These are phyloP conservation scores for Glycine tomentella DNA, from an alignment of 306 rosid species.

Conservation along the genomic window DNA sequence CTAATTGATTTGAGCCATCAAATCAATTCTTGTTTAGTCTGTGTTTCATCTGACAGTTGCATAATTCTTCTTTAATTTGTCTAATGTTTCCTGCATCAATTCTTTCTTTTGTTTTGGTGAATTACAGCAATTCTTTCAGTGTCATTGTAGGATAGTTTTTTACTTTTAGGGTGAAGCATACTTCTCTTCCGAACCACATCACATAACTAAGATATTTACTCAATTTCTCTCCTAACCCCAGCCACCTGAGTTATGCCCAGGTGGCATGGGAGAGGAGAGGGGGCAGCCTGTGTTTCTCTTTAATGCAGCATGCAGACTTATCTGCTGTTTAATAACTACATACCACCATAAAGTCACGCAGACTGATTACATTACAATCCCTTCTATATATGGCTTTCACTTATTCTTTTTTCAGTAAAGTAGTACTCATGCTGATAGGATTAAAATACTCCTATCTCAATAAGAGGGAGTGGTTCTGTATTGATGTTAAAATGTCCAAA, in stretches of 20 bases:
- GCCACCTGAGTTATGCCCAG: not conserved
- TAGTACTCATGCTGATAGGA: not conserved
- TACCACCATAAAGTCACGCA: conserved; percentile 11
- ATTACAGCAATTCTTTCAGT: conserved; percentile 1
- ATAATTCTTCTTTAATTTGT: conserved; percentile 8
- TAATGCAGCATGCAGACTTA: not conserved
- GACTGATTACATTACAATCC: conserved; percentile 21
- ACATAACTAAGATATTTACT: not conserved
- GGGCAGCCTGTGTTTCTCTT: conserved; percentile 8
- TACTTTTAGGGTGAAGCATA: conserved; percentile 6
- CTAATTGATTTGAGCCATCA: not conserved
- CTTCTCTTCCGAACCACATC: not conserved
- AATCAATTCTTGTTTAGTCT: too few relatives aligned
- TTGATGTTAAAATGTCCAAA: too few relatives aligned
- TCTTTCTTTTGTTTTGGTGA: not conserved
- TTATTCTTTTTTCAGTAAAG: not conserved
- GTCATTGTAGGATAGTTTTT: conserved; percentile 32
- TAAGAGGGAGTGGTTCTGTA: too few relatives aligned
- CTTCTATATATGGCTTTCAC: conserved; percentile 20
- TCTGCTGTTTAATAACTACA: not conserved
- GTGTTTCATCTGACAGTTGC: not conserved
- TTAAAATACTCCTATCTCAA: too few relatives aligned
- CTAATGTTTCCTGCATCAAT: conserved; percentile 4
- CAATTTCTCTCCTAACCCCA: not conserved
- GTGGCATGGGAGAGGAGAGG: conserved; percentile 3